Evolutionary conservation across 2,329 filamentous ascomycete species (phyloP), one percentile per base, ranked within the genome.

Genomic region (Ampelomyces quisqualis): DNA sequence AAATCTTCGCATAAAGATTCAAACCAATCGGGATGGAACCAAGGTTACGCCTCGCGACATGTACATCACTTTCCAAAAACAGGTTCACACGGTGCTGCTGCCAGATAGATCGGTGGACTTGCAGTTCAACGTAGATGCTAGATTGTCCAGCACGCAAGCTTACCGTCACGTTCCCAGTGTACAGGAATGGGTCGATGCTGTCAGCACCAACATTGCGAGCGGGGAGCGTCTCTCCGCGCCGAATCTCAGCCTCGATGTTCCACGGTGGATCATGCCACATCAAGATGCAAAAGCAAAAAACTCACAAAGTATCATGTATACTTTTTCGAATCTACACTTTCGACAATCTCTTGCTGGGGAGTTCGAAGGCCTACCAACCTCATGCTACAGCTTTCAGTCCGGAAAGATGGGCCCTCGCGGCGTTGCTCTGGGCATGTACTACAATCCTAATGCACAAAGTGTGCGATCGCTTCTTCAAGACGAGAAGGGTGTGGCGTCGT

Each of bases 291-390:
- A 53, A 27, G 34, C 36, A 7, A 42, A 47, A 10, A 49, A 45
- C 9, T 31, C 42, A 26, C 29, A 30, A 7, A 35, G 36, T 4
- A 43, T 62, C 17, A 56, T 45, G 7, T 69, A 62, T 22, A 38
- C 63, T 28, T 65, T 65, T 39, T 53, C 56, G 1, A 58, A 58
- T 13, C 50, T 67, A 3, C 53, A 55, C 24, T 59, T 65, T 31
- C 46, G 53, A 3, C 61, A 69, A 34, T 48, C 42, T 14, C 45
- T 61, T 15, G 36, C 20, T 3, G 56, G 55, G 1, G 31, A 34
- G 4, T 38, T 60, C 8, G 28, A 51, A 4, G 45, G 43, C 6
- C 43, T 39, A 17, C 11, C 15, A 4, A 35, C 57, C 7, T 41
- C 45, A 4, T 58, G 55, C 43, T 57, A 33, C 27, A 57, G 55